Conservation (phyloP, 2,329 filamentous ascomycete species). For the Truncatella angustata region DNA sequence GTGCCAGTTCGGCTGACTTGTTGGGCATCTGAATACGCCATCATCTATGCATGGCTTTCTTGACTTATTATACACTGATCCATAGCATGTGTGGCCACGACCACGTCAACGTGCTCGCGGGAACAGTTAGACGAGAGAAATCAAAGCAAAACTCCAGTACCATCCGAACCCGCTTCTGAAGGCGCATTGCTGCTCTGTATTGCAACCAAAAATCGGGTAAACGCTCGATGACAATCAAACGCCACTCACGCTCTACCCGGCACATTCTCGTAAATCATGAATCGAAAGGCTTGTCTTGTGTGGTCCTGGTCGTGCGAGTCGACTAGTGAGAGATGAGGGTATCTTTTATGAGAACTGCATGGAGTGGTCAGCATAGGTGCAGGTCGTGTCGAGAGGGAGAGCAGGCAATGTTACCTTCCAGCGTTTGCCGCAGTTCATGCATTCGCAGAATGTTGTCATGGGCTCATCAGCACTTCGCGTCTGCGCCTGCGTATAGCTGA, state of each 20-base stretch:
- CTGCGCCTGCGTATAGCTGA: slow-evolving; percentile 94
- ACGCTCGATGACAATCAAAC: not conserved
- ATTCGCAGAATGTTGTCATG: slow-evolving; percentile 75
- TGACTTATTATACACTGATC: slow-evolving; percentile 7
- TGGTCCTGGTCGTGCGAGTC: not conserved
- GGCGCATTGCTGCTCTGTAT: not conserved
- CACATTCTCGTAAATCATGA: slow-evolving; percentile 7
- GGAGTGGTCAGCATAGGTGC: slow-evolving; percentile 5
- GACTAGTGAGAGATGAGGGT: not conserved
- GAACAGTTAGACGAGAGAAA: not conserved
- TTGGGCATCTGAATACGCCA: not conserved
- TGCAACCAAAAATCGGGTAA: slow-evolving; percentile 1
- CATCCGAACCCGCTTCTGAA: not conserved
- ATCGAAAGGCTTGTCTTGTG: not conserved
- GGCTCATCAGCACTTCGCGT: slow-evolving; percentile 95
- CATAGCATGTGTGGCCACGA: not conserved
- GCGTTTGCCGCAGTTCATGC: slow-evolving; percentile 65
- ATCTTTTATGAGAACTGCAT: slow-evolving; percentile 27
- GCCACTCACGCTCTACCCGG: slow-evolving; percentile 7
- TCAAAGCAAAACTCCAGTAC: not conserved
- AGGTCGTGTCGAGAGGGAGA: slow-evolving; percentile 17
- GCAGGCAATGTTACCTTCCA: slow-evolving; percentile 60
- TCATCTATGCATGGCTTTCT: slow-evolving; percentile 1
- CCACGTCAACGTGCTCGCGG: not conserved
- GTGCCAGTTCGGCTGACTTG: not conserved